Evolutionary conservation across 805 yeast species (phyloP).

Genomic region (Teunomyces kruisii): DNA sequence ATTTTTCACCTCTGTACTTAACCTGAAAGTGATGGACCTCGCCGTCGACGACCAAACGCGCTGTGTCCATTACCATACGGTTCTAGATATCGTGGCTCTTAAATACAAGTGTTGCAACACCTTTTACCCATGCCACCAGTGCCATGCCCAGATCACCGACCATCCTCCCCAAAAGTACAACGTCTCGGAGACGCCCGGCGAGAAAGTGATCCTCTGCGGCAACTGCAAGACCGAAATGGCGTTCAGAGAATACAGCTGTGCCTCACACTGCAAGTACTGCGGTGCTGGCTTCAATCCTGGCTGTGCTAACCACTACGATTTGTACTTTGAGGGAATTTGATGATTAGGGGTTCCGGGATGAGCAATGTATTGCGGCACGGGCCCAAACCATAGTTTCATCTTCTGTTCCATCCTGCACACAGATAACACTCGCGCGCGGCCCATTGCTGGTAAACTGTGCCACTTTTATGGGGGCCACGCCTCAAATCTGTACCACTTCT

Average conservation of each 20-base stretch:
- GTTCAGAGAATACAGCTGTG: conserved; percentile 24
- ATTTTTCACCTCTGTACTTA: no score
- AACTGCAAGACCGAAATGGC: conserved; percentile 29
- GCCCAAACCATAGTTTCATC: no score
- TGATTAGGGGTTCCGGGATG: not conserved
- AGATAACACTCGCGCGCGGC: no score
- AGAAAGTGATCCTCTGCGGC: conserved; percentile 37
- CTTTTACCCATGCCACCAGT: conserved; percentile 41
- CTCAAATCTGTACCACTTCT: not conserved
- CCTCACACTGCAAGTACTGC: conserved; percentile 25
- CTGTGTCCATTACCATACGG: conserved; percentile 36
- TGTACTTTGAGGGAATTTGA: conserved; percentile 30
- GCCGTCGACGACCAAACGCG: conserved; percentile 23
- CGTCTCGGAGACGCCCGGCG: conserved; percentile 1
- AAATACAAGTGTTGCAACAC: conserved; percentile 37
- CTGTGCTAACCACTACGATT: conserved; percentile 35
- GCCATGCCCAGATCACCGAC: conserved; percentile 25
- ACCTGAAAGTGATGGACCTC: not conserved
- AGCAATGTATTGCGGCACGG: not conserved
- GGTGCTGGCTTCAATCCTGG: conserved; percentile 33
- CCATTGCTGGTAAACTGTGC: not conserved
- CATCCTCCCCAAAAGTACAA: conserved; percentile 3
- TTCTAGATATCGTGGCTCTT: conserved; percentile 38
- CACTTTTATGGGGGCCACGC: conserved; percentile 4
- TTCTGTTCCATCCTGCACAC: not conserved